These are phyloP conservation scores for Persicaria maculosa DNA, from an alignment of 148 eudicot species.

Conservation along the genomic window DNA sequence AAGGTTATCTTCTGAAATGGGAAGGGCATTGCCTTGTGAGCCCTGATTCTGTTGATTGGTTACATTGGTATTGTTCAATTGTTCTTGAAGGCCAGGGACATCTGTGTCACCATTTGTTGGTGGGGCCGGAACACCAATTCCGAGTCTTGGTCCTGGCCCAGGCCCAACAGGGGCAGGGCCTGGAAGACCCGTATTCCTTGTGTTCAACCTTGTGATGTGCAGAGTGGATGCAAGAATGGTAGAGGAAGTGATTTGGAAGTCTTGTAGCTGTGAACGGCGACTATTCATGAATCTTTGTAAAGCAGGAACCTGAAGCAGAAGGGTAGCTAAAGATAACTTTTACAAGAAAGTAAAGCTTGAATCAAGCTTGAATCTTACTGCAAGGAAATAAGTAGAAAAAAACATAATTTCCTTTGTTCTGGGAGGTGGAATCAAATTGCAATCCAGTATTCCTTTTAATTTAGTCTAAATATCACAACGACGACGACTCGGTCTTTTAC, in stretches of 20 bases:
- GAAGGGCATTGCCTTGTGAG: constrained; percentile 35
- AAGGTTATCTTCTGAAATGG: constrained; percentile 38
- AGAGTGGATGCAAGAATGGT: constrained; percentile 87
- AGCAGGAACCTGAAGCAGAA: constrained; percentile 70
- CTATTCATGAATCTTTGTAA: constrained; percentile 85
- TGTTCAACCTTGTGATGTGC: constrained; percentile 85
- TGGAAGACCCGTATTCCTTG: constrained; percentile 40
- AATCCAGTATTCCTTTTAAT: background rate
- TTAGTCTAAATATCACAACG: background rate
- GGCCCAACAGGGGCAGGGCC: constrained; percentile 34
- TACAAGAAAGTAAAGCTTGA: background rate
- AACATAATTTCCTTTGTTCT: background rate
- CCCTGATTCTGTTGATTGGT: constrained; percentile 25
- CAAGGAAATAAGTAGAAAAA: background rate
- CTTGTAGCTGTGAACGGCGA: constrained; percentile 75
- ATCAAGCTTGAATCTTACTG: background rate
- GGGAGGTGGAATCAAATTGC: background rate
- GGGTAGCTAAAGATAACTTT: background rate
- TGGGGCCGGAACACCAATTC: constrained; percentile 28
- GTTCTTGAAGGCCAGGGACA: constrained; percentile 34
- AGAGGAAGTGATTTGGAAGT: constrained; percentile 88
- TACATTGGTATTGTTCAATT: constrained; percentile 22
- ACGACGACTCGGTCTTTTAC: background rate
- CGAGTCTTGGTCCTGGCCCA: constrained; percentile 32
- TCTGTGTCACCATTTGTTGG: constrained; percentile 25